Evolutionary conservation across 2,329 filamentous ascomycete species (phyloP), one percentile per base, ranked within the genome.

Genomic region (Myotisia sp.): DNA sequence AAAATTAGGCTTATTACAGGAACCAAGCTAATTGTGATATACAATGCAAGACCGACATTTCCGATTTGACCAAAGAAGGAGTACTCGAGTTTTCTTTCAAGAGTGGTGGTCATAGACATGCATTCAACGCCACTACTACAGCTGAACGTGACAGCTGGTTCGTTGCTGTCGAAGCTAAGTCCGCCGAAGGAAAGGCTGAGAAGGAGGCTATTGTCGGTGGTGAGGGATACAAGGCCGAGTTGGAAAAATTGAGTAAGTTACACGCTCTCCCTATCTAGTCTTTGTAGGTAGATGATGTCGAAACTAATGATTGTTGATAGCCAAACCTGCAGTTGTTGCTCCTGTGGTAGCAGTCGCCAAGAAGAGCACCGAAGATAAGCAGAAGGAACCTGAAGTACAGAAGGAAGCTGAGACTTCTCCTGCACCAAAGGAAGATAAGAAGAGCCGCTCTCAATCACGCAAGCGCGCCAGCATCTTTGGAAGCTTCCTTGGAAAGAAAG

Each of bases 71-170:
- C 56, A 74, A 76, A 58, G 79, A 85, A 42, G 81, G 84, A 41
- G 54, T 71, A 45, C 71, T 73, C 63, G 86, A 90, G 63, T 93
- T 98, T 68, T 67, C 75, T 53, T 80, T 95, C 68, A 82, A 78
- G 55, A 64, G 81, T 54, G 76, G 79, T 62, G 80, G 79, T 48
- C 79, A 92, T 64, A 92, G 93, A 75, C 85, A 94, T 71, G 72
- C 72, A 41, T 93, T 98, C 71, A 87, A 94, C 73, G 83, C 87
- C 38, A 52, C 66, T 50, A 77, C 54, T 50, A 50, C 71, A 31
- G 65, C 74, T 39, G 85, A 94, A 65, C 85, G 87, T 55, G 84
- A 93, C 60, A 83, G 80, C 70, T 95, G 90, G 90, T 74, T 92
- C 50, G 64, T 75, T 42, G 79, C 86, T 52, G 59, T 93, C 48